These are phyloP conservation scores for Podospora fimiseda DNA, from an alignment of 495 filamentous ascomycete genomes.

Conservation along the genomic window DNA sequence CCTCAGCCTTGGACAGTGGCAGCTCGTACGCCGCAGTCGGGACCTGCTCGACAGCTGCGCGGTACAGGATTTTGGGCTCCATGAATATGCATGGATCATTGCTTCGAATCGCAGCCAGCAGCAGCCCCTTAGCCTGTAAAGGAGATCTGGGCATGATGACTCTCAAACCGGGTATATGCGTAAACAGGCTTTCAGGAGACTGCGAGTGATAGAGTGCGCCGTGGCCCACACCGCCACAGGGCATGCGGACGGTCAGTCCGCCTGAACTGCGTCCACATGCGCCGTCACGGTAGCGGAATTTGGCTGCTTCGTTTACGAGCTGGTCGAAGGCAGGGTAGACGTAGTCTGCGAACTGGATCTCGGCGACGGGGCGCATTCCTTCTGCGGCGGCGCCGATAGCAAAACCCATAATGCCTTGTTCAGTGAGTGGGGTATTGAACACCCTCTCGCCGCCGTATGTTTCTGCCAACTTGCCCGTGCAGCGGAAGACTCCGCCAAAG, in stretches of 20 bases:
- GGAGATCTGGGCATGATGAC: constrained; percentile 90
- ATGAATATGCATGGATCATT: constrained; percentile 93
- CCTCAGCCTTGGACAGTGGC: constrained; percentile 81
- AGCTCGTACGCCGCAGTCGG: constrained; percentile 75
- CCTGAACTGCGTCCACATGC: constrained; percentile 59
- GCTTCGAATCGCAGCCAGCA: constrained; percentile 72
- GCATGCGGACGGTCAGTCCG: constrained; percentile 89
- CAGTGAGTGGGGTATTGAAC: constrained; percentile 92
- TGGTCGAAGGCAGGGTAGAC: constrained; percentile 96
- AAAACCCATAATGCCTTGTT: constrained; percentile 94
- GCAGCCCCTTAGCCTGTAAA: constrained; percentile 83
- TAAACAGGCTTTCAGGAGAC: constrained; percentile 86
- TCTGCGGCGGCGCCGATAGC: constrained; percentile 84
- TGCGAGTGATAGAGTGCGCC: constrained; percentile 94
- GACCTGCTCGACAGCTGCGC: constrained; percentile 92
- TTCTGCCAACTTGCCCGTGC: constrained; percentile 81
- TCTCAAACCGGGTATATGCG: constrained; percentile 81
- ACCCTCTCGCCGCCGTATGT: constrained; percentile 84
- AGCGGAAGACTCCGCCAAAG: constrained; percentile 95
- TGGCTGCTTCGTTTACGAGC: constrained; percentile 93
- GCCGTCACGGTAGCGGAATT: constrained; percentile 84
- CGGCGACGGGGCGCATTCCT: constrained; percentile 88
- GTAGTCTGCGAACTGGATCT: constrained; percentile 98
- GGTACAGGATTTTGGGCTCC: constrained; percentile 94
- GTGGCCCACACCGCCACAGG: constrained; percentile 90